Conservation (phyloP, 139 green algal species). For the Micractinium conductrix region DNA sequence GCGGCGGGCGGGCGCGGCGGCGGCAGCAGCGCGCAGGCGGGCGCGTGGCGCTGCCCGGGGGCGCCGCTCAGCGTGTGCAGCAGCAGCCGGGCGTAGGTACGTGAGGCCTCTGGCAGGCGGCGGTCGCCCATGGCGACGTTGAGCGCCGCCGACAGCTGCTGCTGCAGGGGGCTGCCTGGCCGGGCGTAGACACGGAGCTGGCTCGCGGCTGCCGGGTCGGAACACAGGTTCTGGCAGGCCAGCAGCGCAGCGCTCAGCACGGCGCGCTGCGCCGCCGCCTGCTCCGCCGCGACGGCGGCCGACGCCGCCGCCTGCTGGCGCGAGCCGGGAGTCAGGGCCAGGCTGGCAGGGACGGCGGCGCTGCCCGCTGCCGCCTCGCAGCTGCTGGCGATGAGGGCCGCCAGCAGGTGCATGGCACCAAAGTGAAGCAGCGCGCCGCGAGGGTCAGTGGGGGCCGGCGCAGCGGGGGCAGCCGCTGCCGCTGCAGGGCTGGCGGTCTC, state of each 20-base stretch:
- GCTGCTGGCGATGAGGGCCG: neutral
- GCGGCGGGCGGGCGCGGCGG: neutral
- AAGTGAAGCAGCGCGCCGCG: neutral
- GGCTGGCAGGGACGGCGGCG: neutral
- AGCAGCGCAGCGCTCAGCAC: constrained; percentile 10
- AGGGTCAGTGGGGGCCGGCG: neutral
- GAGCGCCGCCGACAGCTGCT: neutral
- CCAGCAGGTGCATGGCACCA: neutral
- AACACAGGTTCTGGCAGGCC: constrained; percentile 17
- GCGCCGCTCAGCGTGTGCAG: constrained; percentile 20
- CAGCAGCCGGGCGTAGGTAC: neutral
- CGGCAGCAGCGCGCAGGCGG: neutral
- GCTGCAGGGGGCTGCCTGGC: neutral
- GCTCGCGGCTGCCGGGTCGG: neutral
- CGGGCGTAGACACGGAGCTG: neutral
- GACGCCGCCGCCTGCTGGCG: neutral
- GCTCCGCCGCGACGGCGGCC: neutral
- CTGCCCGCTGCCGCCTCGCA: neutral
- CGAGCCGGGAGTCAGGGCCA: neutral
- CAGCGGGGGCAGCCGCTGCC: neutral
- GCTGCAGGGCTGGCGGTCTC: neutral
- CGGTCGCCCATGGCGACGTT: neutral
- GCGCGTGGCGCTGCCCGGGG: constrained; percentile 4
- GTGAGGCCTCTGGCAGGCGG: neutral
- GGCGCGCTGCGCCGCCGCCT: neutral